Conservation (phyloP, 2,329 filamentous ascomycete species). For the Beauveria sp. region DNA sequence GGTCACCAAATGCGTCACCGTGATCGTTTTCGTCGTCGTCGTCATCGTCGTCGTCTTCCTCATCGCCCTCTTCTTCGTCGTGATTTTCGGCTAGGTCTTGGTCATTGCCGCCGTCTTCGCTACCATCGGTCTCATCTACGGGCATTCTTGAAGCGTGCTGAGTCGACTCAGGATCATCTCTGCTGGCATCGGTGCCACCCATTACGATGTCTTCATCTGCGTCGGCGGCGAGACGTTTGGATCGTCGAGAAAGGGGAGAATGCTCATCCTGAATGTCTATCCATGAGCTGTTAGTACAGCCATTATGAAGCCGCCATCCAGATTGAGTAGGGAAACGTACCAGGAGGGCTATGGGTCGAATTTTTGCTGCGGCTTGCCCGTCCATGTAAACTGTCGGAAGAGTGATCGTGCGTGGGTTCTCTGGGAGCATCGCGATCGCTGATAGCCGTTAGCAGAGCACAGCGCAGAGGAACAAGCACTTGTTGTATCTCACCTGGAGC, state of each 20-base stretch:
- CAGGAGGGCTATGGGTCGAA: not conserved
- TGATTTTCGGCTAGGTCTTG: not conserved
- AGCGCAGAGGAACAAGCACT: not conserved
- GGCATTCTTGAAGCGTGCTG: conserved; percentile 33
- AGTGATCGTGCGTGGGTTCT: not conserved
- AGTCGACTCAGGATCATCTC: conserved; percentile 30
- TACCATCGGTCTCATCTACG: conserved; percentile 11
- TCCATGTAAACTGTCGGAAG: not conserved
- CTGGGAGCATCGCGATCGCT: not conserved
- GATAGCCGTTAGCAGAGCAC: conserved; percentile 14
- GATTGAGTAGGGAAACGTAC: not conserved
- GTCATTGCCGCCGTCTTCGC: conserved; percentile 1
- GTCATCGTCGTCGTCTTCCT: conserved; percentile 29
- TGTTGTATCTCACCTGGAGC: conserved; percentile 50
- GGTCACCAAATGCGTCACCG: conserved; percentile 53
- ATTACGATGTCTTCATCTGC: conserved; percentile 60
- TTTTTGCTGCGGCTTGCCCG: conserved; percentile 5
- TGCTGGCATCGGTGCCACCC: conserved; percentile 58
- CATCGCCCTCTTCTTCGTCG: not conserved
- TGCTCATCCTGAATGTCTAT: conserved; percentile 3
- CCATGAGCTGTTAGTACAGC: not conserved
- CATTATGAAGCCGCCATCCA: not conserved
- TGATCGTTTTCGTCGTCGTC: conserved; percentile 34
- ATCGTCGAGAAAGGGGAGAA: conserved; percentile 35
- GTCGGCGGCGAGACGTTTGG: conserved; percentile 47